phyloP scores from a whole-genome alignment of 1,284 basidiomycete species.

The Ustilago trichophora region DNA sequence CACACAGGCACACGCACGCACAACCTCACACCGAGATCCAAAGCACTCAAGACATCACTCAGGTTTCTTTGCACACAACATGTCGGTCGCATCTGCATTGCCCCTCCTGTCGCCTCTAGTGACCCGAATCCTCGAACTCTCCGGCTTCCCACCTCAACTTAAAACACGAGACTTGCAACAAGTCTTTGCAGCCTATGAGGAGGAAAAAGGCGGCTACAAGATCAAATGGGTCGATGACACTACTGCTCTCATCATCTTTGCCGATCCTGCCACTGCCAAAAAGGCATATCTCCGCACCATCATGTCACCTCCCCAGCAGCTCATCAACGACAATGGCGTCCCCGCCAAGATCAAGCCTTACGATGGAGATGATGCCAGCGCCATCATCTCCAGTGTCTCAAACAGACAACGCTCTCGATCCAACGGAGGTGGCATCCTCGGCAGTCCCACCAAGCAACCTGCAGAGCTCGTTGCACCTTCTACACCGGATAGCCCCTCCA shows the following conservation, averaged over 20 bases:
- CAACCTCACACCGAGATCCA: neutral
- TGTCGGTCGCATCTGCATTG: constrained; percentile 41
- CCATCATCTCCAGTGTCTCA: constrained; percentile 87
- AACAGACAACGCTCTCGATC: constrained; percentile 67
- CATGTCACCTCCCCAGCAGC: constrained; percentile 74
- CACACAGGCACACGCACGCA: too few species aligned
- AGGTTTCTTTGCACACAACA: neutral
- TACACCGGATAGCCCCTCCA: constrained; percentile 29
- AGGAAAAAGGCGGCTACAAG: constrained; percentile 87
- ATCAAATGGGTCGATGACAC: constrained; percentile 99
- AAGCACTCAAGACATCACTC: neutral
- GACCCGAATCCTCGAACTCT: constrained; percentile 90
- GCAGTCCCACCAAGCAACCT: constrained; percentile 37
- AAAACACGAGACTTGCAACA: constrained; percentile 96
- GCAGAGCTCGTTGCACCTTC: constrained; percentile 27
- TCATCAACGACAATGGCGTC: constrained; percentile 68
- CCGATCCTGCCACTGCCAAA: constrained; percentile 76
- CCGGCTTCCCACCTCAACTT: constrained; percentile 90
- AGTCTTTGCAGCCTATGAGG: constrained; percentile 90
- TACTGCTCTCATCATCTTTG: constrained; percentile 92
- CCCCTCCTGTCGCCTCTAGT: constrained; percentile 79
- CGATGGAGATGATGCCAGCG: constrained; percentile 89
- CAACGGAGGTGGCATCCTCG: constrained; percentile 42
- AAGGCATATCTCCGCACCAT: constrained; percentile 87
- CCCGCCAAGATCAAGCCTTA: constrained; percentile 79